Evolutionary conservation across 2,329 filamentous ascomycete species (phyloP).

Genomic region (Botrytis squamosa): DNA sequence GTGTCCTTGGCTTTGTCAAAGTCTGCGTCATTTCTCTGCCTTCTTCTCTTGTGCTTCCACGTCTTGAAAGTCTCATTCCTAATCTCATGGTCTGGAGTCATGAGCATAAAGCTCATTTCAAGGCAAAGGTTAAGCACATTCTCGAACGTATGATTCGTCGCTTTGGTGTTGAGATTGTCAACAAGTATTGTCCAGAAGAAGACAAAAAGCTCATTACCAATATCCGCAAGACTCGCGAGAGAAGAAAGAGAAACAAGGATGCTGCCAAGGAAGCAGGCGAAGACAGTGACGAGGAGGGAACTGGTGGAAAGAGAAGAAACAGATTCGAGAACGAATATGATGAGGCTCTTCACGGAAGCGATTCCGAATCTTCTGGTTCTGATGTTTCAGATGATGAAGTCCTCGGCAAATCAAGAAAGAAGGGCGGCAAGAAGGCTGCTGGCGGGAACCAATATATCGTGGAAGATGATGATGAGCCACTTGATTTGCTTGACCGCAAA

Average conservation of each 20-base stretch:
- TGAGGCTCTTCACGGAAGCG: conserved; percentile 75
- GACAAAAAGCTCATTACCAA: conserved; percentile 90
- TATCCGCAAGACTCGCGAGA: conserved; percentile 92
- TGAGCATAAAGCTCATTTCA: conserved; percentile 97
- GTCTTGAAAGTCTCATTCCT: conserved; percentile 74
- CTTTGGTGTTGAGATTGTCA: conserved; percentile 80
- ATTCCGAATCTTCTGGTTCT: conserved; percentile 56
- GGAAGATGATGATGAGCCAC: conserved; percentile 90
- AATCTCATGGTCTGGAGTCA: conserved; percentile 96
- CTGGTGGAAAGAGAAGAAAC: conserved; percentile 50
- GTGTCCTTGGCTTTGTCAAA: conserved; percentile 94
- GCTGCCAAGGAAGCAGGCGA: conserved; percentile 57
- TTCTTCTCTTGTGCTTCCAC: conserved; percentile 72
- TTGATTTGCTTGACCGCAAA: conserved; percentile 86
- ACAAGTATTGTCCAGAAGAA: conserved; percentile 76
- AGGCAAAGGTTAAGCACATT: conserved; percentile 97
- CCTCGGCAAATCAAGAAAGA: conserved; percentile 45
- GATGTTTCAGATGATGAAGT: conserved; percentile 63
- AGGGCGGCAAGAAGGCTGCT: conserved; percentile 49
- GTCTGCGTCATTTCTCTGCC: conserved; percentile 88
- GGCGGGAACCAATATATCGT: conserved; percentile 79
- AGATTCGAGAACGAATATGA: conserved; percentile 92
- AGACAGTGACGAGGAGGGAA: conserved; percentile 57
- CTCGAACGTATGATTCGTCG: conserved; percentile 89
- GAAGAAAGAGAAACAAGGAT: conserved; percentile 86